A percentile compares a stretch with the other conserved stretches of the same genome.
Evolutionary conservation across 2,329 filamentous ascomycete genomes (phyloP).

Genomic region (Colletotrichum sp.): DNA sequence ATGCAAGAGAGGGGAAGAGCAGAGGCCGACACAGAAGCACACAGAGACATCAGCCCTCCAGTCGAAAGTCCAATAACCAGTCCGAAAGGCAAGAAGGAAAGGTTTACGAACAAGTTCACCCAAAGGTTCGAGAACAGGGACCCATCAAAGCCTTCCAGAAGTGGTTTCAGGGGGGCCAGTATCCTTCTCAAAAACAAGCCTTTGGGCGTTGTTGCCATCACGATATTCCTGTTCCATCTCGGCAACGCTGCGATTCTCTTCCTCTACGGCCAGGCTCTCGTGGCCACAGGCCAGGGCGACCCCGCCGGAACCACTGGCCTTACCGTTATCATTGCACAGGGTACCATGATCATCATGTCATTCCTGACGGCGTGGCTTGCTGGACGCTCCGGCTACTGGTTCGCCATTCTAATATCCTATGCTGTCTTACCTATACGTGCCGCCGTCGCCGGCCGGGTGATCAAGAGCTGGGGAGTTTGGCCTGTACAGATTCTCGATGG

Average conservation of each 20-base stretch:
- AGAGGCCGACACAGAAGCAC: not conserved
- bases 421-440: not conserved
- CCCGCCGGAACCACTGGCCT: slow-evolving; percentile 10
- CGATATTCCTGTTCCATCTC: slow-evolving; percentile 7
- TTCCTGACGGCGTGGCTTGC: slow-evolving; percentile 5
- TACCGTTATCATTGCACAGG: slow-evolving; percentile 13
- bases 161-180: not conserved
- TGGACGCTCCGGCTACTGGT: slow-evolving; percentile 4
- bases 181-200: not conserved
- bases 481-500: slow-evolving; percentile 15
- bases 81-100: not conserved
- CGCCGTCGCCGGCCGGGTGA: not conserved
- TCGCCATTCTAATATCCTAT: not conserved
- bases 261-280: slow-evolving; percentile 9
- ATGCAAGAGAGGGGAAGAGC: not conserved
- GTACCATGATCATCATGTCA: slow-evolving; percentile 8
- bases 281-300: slow-evolving; percentile 4
- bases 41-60: not conserved
- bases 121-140: not conserved
- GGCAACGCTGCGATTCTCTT: slow-evolving; percentile 12
- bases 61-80: not conserved
- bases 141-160: not conserved
- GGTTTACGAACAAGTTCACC: not conserved
- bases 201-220: not conserved
- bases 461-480: slow-evolving; percentile 10